Base-by-base conservation (phyloP, 140 eudicot genomes). In the Bidens hawaiensis region DNA sequence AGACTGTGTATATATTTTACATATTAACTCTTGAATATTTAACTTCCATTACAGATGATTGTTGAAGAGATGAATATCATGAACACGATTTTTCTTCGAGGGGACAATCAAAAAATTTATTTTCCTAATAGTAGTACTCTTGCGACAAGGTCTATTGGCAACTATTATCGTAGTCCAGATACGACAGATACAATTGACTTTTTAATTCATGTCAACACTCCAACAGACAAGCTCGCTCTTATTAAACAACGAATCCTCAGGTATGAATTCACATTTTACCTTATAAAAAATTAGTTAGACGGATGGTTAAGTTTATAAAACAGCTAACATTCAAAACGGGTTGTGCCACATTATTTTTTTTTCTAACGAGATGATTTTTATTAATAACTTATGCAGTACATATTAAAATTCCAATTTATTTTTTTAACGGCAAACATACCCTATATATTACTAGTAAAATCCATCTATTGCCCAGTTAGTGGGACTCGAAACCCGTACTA, bases 1-100 rank as follows among this genome's bases (percentile, higher is more conserved):
- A 26, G 38, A 38, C 0, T 14, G 3, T 26, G 6, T 27, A 22
- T 22, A 50, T 9, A 14, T 54, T 16, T 47, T 36, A 2, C 50
- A 4, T 9, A 16, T 25, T 30, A 14, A 28, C 7, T 19, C 31
- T 57, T 45, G 2, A 27, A 18, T 3, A 4, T 10, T n/a, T 15
- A 8, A 26, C 25, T 28, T 45, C 2, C 6, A 24, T 30, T 28
- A 65, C 78, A 72, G 86, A 50, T 78, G 75, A 33, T 54, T 6
- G 85, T 79, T 26, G 85, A 83, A 49, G 85, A 83, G 76, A 83
- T 83, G 89, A 83, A 83, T 50, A 78, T 78, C 38, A 45, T 81
- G 54, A 75, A 65, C 59, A 84, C 94, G 4, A 68, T 78, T 17
- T 78, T 84, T 58, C 75, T 78, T 36, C 75, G 80, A 45, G 62